Evolutionary conservation across 805 yeast species (phyloP).

Genomic region (Yamadazyma philogaea): DNA sequence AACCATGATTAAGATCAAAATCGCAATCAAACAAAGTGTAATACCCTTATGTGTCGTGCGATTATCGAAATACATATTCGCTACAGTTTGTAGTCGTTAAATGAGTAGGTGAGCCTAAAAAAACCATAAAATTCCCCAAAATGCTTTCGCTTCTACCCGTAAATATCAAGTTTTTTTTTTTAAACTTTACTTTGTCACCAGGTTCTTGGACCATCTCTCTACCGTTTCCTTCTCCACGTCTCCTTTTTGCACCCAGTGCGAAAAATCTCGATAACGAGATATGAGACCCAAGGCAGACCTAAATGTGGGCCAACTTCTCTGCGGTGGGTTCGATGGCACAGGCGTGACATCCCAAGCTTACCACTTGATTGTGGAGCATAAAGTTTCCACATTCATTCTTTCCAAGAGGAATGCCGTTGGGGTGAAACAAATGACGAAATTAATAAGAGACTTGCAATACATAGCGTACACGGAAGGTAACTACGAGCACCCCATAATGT

Average conservation of each 20-base stretch:
- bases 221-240: not conserved
- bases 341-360: slow-evolving; percentile 51
- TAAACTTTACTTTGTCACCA: too few species aligned
- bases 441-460: slow-evolving; percentile 52
- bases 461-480: slow-evolving; percentile 48
- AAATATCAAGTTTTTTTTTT: too few species aligned
- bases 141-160: too few species aligned
- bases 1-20: slow-evolving; percentile 8
- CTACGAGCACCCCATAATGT: slow-evolving; percentile 51
- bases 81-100: too few species aligned
- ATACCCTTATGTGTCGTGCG: not conserved
- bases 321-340: slow-evolving; percentile 60
- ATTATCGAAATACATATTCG: too few species aligned
- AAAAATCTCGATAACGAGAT: not conserved
- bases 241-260: slow-evolving; percentile 7
- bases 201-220: not conserved
- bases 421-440: slow-evolving; percentile 46
- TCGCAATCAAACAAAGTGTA: not conserved
- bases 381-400: slow-evolving; percentile 50
- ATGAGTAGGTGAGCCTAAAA: too few species aligned
- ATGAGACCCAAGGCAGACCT: slow-evolving; percentile 1
- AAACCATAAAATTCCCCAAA: too few species aligned
- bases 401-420: slow-evolving; percentile 49
- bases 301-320: slow-evolving; percentile 48
- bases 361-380: slow-evolving; percentile 48